phyloP scores from a whole-genome alignment of 2,329 filamentous ascomycete species.

The Metarhizium rileyi region DNA sequence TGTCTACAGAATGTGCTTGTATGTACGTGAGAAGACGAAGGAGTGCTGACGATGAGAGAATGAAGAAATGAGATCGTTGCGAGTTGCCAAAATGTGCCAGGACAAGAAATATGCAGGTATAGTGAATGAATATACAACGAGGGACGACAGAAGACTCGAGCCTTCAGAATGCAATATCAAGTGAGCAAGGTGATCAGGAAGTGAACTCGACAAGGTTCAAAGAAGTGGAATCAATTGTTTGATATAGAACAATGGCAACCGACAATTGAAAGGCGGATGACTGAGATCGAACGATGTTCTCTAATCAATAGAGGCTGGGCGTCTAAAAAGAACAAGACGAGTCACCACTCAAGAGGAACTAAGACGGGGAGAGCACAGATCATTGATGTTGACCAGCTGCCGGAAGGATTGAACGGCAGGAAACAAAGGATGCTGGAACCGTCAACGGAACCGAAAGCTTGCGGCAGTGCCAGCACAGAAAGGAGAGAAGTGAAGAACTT shows the following conservation, averaged over 20 bases:
- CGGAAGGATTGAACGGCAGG: conserved; percentile 23
- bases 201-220: not conserved
- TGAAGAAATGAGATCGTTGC: not conserved
- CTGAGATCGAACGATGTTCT: conserved; percentile 9
- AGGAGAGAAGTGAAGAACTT: not conserved
- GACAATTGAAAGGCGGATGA: conserved; percentile 1
- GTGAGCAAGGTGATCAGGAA: not conserved
- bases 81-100: not conserved
- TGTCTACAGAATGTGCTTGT: not conserved
- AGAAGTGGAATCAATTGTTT: not conserved
- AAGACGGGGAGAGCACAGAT: not conserved
- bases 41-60: no score
- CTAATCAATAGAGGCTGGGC: conserved; percentile 9
- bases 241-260: not conserved
- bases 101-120: not conserved
- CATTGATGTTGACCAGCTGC: conserved; percentile 16
- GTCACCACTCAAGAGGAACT: no score
- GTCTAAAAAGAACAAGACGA: conserved; percentile 4
- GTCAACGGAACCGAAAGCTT: conserved; percentile 3
- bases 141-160: not conserved
- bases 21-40: not conserved
- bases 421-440: conserved; percentile 2
- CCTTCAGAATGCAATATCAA: conserved; percentile 3
- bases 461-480: conserved; percentile 3
- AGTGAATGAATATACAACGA: not conserved